A percentile compares a stretch with the other conserved stretches of the same genome.
Evolutionary conservation across 2,329 filamentous ascomycete genomes (phyloP).

Genomic region (Hypoxylon sp.): DNA sequence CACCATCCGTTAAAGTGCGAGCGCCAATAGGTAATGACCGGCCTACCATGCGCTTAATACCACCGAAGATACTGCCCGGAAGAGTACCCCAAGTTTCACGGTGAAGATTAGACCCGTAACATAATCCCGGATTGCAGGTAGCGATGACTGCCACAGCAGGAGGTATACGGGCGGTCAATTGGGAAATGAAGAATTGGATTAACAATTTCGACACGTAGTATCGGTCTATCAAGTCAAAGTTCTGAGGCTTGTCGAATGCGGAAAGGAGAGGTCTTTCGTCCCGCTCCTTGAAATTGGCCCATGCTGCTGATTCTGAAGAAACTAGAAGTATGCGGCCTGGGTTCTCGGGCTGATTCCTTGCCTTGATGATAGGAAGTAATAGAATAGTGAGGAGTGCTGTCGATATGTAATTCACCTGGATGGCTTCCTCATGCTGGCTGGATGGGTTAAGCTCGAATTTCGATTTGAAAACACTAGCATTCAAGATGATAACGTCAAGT

Average conservation of each 20-base stretch:
- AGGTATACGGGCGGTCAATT: constrained; percentile 46
- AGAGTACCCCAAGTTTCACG: constrained; percentile 7
- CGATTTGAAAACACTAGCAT: constrained; percentile 50
- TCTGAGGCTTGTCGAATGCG: constrained; percentile 15
- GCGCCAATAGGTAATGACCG: background rate
- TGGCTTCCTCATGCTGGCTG: constrained; percentile 58
- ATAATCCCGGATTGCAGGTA: constrained; percentile 11
- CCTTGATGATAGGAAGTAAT: constrained; percentile 62
- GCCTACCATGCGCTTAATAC: constrained; percentile 7
- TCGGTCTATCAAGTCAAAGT: constrained; percentile 25
- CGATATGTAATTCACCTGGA: constrained; percentile 67
- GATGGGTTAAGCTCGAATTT: constrained; percentile 14
- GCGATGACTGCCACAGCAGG: background rate
- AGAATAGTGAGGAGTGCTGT: constrained; percentile 64
- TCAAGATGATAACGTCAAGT: constrained; percentile 60
- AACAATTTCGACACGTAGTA: constrained; percentile 45
- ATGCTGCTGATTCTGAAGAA: constrained; percentile 42
- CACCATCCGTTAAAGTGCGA: background rate
- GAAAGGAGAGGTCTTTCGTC: constrained; percentile 7
- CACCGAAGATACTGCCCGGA: constrained; percentile 7
- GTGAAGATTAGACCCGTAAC: constrained; percentile 5
- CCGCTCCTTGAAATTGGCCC: constrained; percentile 28
- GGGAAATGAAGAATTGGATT: constrained; percentile 48
- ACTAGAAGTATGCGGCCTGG: constrained; percentile 39
- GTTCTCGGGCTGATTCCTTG: background rate